Base-by-base conservation (phyloP, 2,329 filamentous ascomycete genomes). In the Tolypocladium nubicola region DNA sequence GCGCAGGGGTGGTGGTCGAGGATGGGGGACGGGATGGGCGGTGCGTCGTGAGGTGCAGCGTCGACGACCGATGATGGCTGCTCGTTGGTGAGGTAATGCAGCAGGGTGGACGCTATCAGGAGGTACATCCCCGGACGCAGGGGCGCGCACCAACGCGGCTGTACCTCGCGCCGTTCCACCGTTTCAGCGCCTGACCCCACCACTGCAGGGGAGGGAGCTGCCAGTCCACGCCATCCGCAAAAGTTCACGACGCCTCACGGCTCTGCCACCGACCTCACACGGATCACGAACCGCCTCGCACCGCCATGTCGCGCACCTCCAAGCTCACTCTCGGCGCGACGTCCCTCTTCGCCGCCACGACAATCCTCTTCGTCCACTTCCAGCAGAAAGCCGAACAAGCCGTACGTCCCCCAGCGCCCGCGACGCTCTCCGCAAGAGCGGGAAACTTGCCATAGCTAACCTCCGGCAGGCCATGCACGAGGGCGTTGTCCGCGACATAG, bases 401-500 rank as follows among this genome's bases (percentile, higher is more conserved):
- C 62, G 93, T 96, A 78, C 60, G 85, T 75, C 21, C 37, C 23
- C 38, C 43, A 19, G 26, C 7, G 9, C 50, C 19, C 11, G 8
- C 43, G 26, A 19, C 16, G n/a, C 37, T 38, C 35, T n/a, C 26
- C 7, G 11, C 45, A 9, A n/a, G 23, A 9, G 23, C 3, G 26
- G 7, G 14, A 33, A 11, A 19, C 23, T 4, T n/a, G 6, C 7
- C 26, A 3, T 30, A 13, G n/a, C n/a, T 45, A 4, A 50, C 38
- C 6, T 4, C 19, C 9, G 19, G 30, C 61, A 93, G 94, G 89
- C 90, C 58, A 99, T 99, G 94, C 94, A 99, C 68, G 84, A 88
- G 63, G 94, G 94, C 50, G 94, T 99, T 47, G 78, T 97, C 62
- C 89, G 93, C 62, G 94, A 99, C 68, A 88, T 97, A 79, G 93